These are phyloP conservation scores for Venturia carpophila DNA, from an alignment of 2,329 filamentous ascomycete genomes.

Conservation along the genomic window DNA sequence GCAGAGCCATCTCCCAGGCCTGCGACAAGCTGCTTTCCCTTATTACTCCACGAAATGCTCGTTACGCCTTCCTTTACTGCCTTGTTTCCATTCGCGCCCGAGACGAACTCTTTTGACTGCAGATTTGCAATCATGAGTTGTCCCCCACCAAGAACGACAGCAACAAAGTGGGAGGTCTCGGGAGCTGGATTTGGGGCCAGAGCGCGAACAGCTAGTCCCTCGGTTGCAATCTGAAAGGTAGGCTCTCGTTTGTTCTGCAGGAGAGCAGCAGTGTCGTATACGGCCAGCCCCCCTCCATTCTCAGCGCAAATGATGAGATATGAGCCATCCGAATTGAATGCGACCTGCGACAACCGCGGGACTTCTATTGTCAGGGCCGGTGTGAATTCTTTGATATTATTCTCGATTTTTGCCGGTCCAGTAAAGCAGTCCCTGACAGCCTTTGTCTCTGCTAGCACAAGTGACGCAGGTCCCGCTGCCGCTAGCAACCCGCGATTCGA, in stretches of 20 bases:
- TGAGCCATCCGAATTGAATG: slow-evolving; percentile 83
- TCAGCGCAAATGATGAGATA: slow-evolving; percentile 79
- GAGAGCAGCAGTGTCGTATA: slow-evolving; percentile 69
- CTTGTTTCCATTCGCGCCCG: slow-evolving; percentile 50
- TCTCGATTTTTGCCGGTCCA: slow-evolving; percentile 48
- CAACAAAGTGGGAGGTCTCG: slow-evolving; percentile 66
- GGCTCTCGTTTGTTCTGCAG: slow-evolving; percentile 58
- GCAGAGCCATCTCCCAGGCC: slow-evolving; percentile 74
- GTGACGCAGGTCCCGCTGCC: slow-evolving; percentile 72
- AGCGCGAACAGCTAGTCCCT: slow-evolving; percentile 62
- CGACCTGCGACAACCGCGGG: slow-evolving; percentile 75
- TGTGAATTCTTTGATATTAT: slow-evolving; percentile 60
- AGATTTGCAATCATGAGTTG: slow-evolving; percentile 80
- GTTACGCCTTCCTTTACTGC: slow-evolving; percentile 68
- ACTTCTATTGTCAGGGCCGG: slow-evolving; percentile 67
- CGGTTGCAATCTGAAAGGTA: slow-evolving; percentile 68
- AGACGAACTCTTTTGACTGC: slow-evolving; percentile 53
- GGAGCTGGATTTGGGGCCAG: slow-evolving; percentile 73
- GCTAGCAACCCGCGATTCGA: slow-evolving; percentile 73
- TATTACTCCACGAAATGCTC: slow-evolving; percentile 83
- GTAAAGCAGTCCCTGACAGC: slow-evolving; percentile 67
- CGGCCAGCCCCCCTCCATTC: slow-evolving; percentile 68
- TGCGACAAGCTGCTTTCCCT: slow-evolving; percentile 85
- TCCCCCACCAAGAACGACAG: slow-evolving; percentile 70
- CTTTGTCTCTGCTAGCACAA: slow-evolving; percentile 70